Base-by-base conservation (phyloP, 306 rosid species). In the Prosopis cineraria region DNA sequence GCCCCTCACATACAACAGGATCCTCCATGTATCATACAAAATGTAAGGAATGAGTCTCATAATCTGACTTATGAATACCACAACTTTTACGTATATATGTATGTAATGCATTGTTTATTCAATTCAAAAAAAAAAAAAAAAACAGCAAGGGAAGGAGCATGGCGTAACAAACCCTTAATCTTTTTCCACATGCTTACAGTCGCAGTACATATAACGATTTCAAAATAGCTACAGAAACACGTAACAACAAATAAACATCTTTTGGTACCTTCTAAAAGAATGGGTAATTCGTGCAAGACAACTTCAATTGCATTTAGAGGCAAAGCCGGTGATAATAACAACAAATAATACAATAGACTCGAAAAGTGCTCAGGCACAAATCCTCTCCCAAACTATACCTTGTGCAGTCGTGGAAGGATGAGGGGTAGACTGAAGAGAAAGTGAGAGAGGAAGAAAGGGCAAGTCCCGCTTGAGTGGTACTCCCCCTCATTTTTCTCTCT, bases 301-400 rank as follows among this genome's bases (percentile, higher is more conserved):
- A 72, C 83, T 79, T 78, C 88, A 79, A 81, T 83, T 43, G 69
- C 82, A 68, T 72, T 80, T 80, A 81, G 79, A 89, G 82, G 85
- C 85, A 77, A 77, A 37, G 56, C 81, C 86, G 63, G 88, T 84
- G 68, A 81, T 75, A 83, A 84, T 75, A 74, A 83, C 76, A 87
- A 79, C 33, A 27, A 84, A 84, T 77, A 78, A 84, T 77, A 88
- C 70, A 71, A 39, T 74, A 80, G 70, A 81, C 78, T 58, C 80
- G 78, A 84, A 78, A 78, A 81, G 82, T 79, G 84, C 53, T 70
- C 69, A 3, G 67, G 65, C 65, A 25, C 36, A 58, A 8, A 58
- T 58, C 65, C 65, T 27, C 65, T 58, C 36, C 19, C 63, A 56
- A 3, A 25, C 36, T 58, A 24, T 10, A 20, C 30, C 30, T 55